These are phyloP conservation scores for Citrus reticulata DNA, from an alignment of 345 rosid genomes.

Conservation along the genomic window DNA sequence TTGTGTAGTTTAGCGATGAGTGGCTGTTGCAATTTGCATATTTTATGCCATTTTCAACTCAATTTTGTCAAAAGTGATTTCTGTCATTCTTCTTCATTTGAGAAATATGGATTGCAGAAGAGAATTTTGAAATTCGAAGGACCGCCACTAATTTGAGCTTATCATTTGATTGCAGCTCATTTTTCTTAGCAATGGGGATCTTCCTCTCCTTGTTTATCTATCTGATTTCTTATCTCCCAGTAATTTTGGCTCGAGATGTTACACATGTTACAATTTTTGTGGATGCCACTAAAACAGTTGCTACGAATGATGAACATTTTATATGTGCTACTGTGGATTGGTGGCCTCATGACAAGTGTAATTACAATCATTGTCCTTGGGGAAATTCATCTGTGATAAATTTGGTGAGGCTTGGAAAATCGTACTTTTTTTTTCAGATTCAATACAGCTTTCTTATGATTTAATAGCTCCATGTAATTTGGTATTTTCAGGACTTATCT, in stretches of 20 bases:
- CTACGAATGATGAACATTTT: conserved; percentile 73
- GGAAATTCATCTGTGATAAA: conserved; percentile 70
- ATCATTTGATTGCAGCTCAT: conserved; percentile 25
- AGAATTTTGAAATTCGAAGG: not conserved
- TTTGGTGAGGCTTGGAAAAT: conserved; percentile 43
- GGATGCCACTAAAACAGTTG: conserved; percentile 46
- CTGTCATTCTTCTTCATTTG: not conserved
- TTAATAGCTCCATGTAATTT: conserved; percentile 2
- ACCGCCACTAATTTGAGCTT: not conserved
- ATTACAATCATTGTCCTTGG: conserved; percentile 94
- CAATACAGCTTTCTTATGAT: not conserved
- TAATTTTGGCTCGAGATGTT: conserved; percentile 42
- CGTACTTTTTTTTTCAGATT: not conserved
- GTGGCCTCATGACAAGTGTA: conserved; percentile 99
- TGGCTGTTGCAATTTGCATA: conserved; percentile 1
- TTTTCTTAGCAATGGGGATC: conserved; percentile 42
- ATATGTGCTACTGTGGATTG: conserved; percentile 94
- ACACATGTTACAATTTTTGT: conserved; percentile 39
- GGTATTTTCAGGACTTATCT: conserved; percentile 65
- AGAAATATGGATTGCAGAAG: not conserved
- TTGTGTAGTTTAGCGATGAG: not conserved
- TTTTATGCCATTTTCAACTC: not conserved
- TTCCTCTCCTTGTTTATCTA: conserved; percentile 28
- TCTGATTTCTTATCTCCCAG: conserved; percentile 42
- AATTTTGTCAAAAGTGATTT: not conserved